Evolutionary conservation across 441 rosid genomes (phyloP).

Genomic region (Metrosideros polymorpha): DNA sequence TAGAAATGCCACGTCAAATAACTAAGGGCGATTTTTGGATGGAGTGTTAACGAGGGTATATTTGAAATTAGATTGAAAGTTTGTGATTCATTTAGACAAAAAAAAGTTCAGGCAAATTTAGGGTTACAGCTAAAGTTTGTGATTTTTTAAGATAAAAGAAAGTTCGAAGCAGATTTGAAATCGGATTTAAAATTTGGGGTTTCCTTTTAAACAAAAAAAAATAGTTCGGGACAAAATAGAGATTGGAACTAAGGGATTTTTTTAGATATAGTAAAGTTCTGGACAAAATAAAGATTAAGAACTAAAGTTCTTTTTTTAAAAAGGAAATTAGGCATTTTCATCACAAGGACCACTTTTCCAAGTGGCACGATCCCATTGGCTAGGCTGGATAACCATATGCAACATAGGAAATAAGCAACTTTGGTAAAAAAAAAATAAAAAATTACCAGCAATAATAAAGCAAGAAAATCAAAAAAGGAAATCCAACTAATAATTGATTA

Average conservation of each 20-base stretch:
- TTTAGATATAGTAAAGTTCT: too few relatives aligned
- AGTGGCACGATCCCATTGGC: neutral
- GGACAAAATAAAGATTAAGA: neutral
- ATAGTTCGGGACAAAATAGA: neutral
- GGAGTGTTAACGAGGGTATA: neutral
- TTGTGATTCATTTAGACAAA: neutral
- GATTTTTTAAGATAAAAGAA: neutral
- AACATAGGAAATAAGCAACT: neutral
- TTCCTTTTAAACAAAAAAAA: neutral
- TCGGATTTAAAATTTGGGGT: fast-evolving
- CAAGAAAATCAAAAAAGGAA: neutral
- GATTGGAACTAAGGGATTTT: neutral
- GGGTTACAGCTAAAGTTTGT: too few relatives aligned
- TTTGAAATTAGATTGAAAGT: neutral
- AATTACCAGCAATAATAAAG: neutral
- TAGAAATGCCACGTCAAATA: neutral
- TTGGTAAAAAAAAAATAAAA: neutral
- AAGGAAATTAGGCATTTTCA: neutral
- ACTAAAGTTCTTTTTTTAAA: too few relatives aligned
- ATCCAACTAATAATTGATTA: neutral
- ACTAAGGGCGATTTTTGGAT: neutral
- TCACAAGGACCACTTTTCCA: neutral
- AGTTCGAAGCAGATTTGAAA: fast-evolving
- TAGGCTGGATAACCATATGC: neutral
- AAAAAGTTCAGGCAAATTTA: too few relatives aligned